Percentiles rank a stretch among this genome's conserved stretches.
These are phyloP conservation scores for Ormosia semicastrata DNA, from an alignment of 306 rosid species.

Conservation along the genomic window DNA sequence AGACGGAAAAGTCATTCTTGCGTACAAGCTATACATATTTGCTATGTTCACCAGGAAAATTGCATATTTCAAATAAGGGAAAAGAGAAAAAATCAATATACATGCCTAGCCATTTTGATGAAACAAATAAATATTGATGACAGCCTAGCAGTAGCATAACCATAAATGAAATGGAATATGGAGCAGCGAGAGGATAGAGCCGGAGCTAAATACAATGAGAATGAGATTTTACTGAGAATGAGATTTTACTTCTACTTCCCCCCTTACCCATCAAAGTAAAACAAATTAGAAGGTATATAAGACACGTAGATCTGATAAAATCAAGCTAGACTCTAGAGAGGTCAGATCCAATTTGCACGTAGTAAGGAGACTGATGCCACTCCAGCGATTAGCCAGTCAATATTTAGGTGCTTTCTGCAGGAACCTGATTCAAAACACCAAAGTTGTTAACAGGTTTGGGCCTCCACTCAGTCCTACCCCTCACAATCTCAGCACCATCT, in stretches of 20 bases:
- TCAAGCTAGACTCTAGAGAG: constrained; percentile 37
- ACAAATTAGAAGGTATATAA: constrained; percentile 29
- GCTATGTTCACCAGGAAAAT: background rate
- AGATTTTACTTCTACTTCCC: constrained; percentile 30
- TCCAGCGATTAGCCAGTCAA: constrained; percentile 21
- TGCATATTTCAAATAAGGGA: background rate
- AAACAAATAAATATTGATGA: constrained; percentile 32
- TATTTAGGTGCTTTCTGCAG: constrained; percentile 39
- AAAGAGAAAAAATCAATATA: constrained; percentile 1
- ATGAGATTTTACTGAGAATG: constrained; percentile 34
- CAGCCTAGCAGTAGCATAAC: constrained; percentile 26
- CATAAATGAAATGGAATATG: constrained; percentile 27
- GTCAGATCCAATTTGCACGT: constrained; percentile 22
- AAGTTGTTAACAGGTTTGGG: constrained; percentile 54
- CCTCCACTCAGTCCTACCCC: constrained; percentile 92
- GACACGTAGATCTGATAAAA: constrained; percentile 36
- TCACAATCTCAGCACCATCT: constrained; percentile 80
- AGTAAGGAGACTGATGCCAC: background rate
- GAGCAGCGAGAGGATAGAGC: background rate
- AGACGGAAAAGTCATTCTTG: background rate
- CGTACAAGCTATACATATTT: background rate
- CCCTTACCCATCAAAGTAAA: constrained; percentile 3
- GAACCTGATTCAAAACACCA: constrained; percentile 40
- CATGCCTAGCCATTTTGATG: constrained; percentile 35
- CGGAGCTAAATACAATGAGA: constrained; percentile 60